phyloP scores from a whole-genome alignment of 225 moss, liverwort and hornwort species.

The Pseudoscleropodium purum region DNA sequence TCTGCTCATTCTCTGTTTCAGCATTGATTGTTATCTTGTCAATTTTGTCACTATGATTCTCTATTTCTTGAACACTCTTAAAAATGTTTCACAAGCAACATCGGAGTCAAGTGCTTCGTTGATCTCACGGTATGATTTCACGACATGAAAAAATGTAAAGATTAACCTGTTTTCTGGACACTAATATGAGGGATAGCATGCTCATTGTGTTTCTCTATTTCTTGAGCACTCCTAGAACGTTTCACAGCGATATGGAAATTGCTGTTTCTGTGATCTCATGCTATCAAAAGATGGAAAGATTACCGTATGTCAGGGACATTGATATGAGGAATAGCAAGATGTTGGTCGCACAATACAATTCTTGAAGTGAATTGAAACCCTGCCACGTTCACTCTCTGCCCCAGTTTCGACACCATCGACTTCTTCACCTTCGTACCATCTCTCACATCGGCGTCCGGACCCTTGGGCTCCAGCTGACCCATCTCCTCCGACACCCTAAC shows the following conservation, averaged over 20 bases:
- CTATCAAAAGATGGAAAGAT: not conserved
- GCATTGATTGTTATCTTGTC: not conserved
- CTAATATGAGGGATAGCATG: not conserved
- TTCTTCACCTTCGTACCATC: constrained; percentile 35
- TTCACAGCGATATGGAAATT: not conserved
- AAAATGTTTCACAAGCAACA: not conserved
- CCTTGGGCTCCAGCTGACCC: constrained; percentile 23
- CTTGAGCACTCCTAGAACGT: not conserved
- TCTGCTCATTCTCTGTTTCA: not conserved
- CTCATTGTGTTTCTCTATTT: not conserved
- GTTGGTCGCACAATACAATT: constrained; percentile 54
- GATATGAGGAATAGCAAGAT: constrained; percentile 80
- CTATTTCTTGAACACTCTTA: not conserved
- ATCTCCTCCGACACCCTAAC: constrained; percentile 19
- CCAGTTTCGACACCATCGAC: constrained; percentile 58
- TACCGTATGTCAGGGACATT: constrained; percentile 83
- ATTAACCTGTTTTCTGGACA: not conserved
- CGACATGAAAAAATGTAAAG: not conserved
- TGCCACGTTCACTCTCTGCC: constrained; percentile 64
- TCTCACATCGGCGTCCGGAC: constrained; percentile 14
- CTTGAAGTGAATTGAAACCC: constrained; percentile 60
- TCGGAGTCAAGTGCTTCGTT: not conserved
- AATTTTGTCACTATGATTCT: not conserved
- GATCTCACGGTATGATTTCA: not conserved
- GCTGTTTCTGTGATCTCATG: not conserved